phyloP scores from a whole-genome alignment of 202 grass and related monocot species.

The Zoysia matrella region DNA sequence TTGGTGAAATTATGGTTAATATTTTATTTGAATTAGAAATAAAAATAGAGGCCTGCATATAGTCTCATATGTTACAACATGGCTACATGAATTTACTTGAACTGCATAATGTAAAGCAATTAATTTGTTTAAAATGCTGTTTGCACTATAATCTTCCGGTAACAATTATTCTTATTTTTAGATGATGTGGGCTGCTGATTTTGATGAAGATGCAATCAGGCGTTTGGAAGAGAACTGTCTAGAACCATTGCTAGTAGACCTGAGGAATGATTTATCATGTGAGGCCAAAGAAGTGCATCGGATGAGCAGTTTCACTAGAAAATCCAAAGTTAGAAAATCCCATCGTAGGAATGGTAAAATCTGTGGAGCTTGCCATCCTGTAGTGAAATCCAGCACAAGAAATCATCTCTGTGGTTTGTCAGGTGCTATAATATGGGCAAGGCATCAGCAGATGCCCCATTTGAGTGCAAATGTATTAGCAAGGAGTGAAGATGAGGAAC shows the following conservation, averaged over 20 bases:
- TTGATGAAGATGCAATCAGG: slow-evolving; percentile 74
- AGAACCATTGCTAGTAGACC: slow-evolving; percentile 64
- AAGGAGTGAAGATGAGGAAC: slow-evolving; percentile 68
- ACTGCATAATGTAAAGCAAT: neutral
- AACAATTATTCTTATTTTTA: slow-evolving; percentile 47
- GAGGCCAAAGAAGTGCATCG: slow-evolving; percentile 59
- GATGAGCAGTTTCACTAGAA: slow-evolving; percentile 51
- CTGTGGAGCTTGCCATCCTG: slow-evolving; percentile 50
- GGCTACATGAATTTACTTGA: slow-evolving; percentile 23
- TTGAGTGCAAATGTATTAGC: slow-evolving; percentile 40
- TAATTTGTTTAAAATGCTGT: slow-evolving; percentile 33
- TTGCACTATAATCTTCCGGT: slow-evolving; percentile 21
- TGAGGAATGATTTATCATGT: slow-evolving; percentile 47
- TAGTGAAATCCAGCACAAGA: slow-evolving; percentile 55
- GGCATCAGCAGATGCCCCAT: slow-evolving; percentile 55
- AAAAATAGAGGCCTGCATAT: neutral
- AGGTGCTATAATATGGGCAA: slow-evolving; percentile 86
- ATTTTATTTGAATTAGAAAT: slow-evolving; percentile 19
- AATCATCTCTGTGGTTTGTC: slow-evolving; percentile 85
- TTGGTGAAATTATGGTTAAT: neutral
- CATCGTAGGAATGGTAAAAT: slow-evolving; percentile 65
- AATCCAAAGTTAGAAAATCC: slow-evolving; percentile 59
- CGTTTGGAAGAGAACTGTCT: slow-evolving; percentile 82
- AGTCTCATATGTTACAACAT: neutral
- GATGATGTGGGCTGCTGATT: slow-evolving; percentile 99